Evolutionary conservation across 192 early-diverging fungal genomes (phyloP), one percentile per base, ranked within the genome.

Genomic region (Diversispora eburnea): DNA sequence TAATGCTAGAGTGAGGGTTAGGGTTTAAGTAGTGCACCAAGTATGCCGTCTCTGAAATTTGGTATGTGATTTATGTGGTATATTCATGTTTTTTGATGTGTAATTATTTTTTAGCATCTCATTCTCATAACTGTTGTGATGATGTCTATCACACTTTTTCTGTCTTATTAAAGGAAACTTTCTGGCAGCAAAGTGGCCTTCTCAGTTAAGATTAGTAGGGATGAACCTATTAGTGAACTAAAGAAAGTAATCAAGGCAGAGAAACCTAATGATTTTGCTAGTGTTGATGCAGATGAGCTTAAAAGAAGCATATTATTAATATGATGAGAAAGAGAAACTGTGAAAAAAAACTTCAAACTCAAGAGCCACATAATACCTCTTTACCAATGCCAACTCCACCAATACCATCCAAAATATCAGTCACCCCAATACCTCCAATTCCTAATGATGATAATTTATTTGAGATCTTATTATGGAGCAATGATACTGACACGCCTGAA

Each of bases 221-320:
- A 61, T 6, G 8, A 74, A 10, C 8, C 19, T 22, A 43, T 74
- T 47, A 13, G 55, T 58, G 15, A 75, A 3, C 74, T 75, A n/a
- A 75, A 75, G 33, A 3, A 66, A 0, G 10, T 15, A 12, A 57
- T 68, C 2, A 75, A 75, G 74, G 42, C 49, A 0, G 42, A 74
- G 46, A 74, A 63, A 17, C 61, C 3, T 10, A 43, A 66, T 25
- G 63, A 67, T 5, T 68, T 75, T 49, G 61, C 39, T 1, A 46
- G 51, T 45, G 4, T 75, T 8, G 66, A 75, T 20, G 74, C 74
- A 5, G 17, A 67, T 22, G 41, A 68, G 8, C 69, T 76, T 41
- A 72, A 45, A 63, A 63, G 61, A 43, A 63, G 5, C 39, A 63
- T 10, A n/a, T 63, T 41, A 63, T 45, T 52, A 51, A 52, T 67